Conservation (phyloP, 78 protist genomes). For the Neovahlkampfia damariscottae region DNA sequence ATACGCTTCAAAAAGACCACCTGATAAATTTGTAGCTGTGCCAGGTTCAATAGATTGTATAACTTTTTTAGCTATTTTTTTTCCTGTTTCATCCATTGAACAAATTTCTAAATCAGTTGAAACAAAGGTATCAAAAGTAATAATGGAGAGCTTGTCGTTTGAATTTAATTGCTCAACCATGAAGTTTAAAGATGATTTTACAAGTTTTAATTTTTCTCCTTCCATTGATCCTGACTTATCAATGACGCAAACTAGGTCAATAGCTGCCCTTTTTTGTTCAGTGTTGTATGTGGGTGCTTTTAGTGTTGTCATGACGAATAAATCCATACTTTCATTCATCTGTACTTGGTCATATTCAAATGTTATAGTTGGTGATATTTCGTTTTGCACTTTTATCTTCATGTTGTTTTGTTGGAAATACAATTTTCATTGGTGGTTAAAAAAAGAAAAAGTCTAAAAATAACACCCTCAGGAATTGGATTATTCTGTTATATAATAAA, state of each 20-base stretch:
- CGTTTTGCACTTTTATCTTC: too few relatives aligned
- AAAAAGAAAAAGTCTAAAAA: too few relatives aligned
- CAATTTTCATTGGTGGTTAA: too few relatives aligned
- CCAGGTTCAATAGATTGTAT: background rate
- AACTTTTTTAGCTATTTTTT: background rate
- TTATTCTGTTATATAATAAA: too few relatives aligned
- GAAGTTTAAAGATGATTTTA: conserved; percentile 17
- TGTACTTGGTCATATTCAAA: too few relatives aligned
- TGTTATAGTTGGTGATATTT: too few relatives aligned
- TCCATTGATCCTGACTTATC: conserved; percentile 31
- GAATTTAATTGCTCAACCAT: background rate
- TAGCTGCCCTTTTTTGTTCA: background rate
- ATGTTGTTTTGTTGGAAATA: too few relatives aligned
- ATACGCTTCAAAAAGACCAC: conserved; percentile 33
- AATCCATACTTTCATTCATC: background rate
- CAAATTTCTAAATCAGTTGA: background rate
- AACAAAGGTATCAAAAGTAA: conserved; percentile 19
- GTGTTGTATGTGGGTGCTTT: background rate
- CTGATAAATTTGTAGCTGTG: conserved; percentile 30
- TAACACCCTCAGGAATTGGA: too few relatives aligned
- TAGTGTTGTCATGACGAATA: background rate
- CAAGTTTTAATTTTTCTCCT: conserved; percentile 32
- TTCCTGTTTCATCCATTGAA: background rate
- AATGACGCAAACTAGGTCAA: conserved; percentile 16
- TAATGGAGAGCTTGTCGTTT: conserved; percentile 14